phyloP scores from a whole-genome alignment of 2,329 filamentous ascomycete genomes.

The Alternaria brassicicola region DNA sequence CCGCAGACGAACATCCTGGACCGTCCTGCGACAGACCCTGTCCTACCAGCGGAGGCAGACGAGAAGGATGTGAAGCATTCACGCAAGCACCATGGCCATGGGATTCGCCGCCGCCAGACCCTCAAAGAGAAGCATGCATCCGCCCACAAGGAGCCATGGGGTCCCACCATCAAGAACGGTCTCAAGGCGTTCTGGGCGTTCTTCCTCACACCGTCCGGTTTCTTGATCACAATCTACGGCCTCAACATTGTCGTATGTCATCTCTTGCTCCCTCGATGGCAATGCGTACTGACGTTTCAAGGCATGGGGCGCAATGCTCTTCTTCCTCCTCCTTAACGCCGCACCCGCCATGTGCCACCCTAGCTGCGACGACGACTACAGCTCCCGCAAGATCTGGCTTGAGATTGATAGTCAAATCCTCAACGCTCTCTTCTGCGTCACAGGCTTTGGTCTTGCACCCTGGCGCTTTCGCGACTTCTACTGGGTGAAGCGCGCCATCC shows the following conservation, averaged over 20 bases:
- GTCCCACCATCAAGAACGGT: constrained; percentile 63
- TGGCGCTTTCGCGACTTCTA: constrained; percentile 85
- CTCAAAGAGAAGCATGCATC: constrained; percentile 32
- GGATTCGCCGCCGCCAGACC: neutral
- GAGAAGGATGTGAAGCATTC: neutral
- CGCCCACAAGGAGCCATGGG: constrained; percentile 51
- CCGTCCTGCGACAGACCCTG: neutral
- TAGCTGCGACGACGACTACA: constrained; percentile 74
- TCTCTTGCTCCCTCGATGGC: fast-evolving
- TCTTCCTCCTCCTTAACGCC: constrained; percentile 80
- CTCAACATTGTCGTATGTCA: constrained; percentile 69
- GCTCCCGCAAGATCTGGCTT: constrained; percentile 78
- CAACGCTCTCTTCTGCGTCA: constrained; percentile 85
- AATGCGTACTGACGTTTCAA: neutral
- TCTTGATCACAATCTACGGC: constrained; percentile 77
- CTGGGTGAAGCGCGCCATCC: constrained; percentile 65
- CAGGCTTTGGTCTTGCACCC: constrained; percentile 80
- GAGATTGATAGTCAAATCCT: constrained; percentile 84
- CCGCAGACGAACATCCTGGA: constrained; percentile 14
- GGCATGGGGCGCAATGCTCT: constrained; percentile 90
- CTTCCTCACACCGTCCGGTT: constrained; percentile 74
- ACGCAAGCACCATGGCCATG: neutral
- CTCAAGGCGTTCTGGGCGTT: constrained; percentile 71
- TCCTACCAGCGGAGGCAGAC: neutral
- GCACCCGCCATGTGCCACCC: constrained; percentile 72